phyloP scores from a whole-genome alignment of 1,139 yeast genomes.

The Candida anutae region DNA sequence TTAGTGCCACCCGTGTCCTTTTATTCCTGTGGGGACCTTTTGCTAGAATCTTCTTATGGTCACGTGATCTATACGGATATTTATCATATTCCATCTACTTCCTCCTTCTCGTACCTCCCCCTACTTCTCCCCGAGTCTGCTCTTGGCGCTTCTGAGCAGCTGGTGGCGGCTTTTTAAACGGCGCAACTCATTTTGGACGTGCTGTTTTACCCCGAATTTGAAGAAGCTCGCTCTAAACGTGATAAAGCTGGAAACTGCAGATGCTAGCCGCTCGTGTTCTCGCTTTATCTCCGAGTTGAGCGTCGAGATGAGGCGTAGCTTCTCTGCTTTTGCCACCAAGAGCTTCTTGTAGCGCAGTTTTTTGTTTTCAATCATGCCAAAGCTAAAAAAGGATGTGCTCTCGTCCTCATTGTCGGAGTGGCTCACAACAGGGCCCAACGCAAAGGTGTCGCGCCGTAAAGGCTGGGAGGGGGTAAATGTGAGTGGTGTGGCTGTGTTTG shows the following conservation, averaged over 20 bases:
- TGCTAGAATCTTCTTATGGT: background rate
- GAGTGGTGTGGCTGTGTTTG: background rate
- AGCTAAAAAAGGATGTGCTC: constrained; percentile 19
- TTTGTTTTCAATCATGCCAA: constrained; percentile 29
- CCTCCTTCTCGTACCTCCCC: background rate
- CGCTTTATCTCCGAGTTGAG: constrained; percentile 31
- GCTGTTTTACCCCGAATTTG: constrained; percentile 26
- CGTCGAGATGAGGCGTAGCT: constrained; percentile 24
- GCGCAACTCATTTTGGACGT: constrained; percentile 11
- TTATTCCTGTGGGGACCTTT: background rate
- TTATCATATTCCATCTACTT: background rate
- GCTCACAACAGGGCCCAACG: constrained; percentile 1
- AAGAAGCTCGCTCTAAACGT: constrained; percentile 40
- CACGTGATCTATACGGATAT: background rate
- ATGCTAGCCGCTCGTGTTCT: constrained; percentile 54
- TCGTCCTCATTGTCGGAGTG: constrained; percentile 5
- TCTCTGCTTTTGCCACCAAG: constrained; percentile 23
- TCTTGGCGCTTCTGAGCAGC: background rate
- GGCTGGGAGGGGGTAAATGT: background rate
- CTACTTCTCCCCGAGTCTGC: background rate
- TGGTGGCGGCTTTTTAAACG: constrained; percentile 2
- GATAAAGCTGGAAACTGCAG: constrained; percentile 53
- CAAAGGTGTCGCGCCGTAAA: constrained; percentile 4
- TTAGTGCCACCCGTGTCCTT: background rate
- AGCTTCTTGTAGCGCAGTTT: constrained; percentile 26